Percentiles rank a stretch among this genome's conserved stretches.
Conservation (phyloP, 805 yeast species). For the Myxozyma neotropica region DNA sequence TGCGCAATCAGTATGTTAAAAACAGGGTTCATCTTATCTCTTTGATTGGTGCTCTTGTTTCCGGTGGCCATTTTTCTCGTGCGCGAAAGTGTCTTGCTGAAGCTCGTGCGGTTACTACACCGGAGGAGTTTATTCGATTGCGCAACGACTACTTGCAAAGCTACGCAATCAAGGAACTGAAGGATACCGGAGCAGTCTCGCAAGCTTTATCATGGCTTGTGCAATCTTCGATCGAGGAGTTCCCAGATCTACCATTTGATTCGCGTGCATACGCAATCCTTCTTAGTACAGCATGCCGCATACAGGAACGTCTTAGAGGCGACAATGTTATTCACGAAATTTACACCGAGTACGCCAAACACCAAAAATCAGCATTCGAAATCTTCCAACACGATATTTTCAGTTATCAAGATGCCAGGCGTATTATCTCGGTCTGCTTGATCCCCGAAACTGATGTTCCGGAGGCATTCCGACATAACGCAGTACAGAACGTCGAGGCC, state of each 20-base stretch:
- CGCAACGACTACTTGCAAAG: conserved; percentile 25
- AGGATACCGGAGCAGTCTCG: conserved; percentile 3
- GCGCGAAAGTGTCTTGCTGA: conserved; percentile 29
- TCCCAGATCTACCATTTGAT: conserved; percentile 10
- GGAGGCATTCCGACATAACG: not conserved
- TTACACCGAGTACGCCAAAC: not conserved
- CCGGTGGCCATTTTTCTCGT: conserved; percentile 29
- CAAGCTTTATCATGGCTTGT: conserved; percentile 14
- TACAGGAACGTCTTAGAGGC: conserved; percentile 12
- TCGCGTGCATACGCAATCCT: conserved; percentile 20
- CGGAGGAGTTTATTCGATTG: conserved; percentile 22
- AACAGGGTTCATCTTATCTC: conserved; percentile 22
- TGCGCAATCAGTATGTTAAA: conserved; percentile 14
- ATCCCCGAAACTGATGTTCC: conserved; percentile 19
- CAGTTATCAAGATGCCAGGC: conserved; percentile 15
- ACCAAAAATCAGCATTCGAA: not conserved
- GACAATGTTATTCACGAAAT: conserved; percentile 10
- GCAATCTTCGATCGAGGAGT: not conserved
- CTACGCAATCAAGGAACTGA: conserved; percentile 15
- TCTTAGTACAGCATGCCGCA: conserved; percentile 12
- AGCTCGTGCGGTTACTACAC: conserved; percentile 12
- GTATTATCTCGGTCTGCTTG: conserved; percentile 6
- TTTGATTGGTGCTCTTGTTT: conserved; percentile 34
- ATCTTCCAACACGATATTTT: conserved; percentile 12
- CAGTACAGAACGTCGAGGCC: not conserved